These are phyloP conservation scores for Verticillium nonalfalfae DNA, from an alignment of 2,329 filamentous ascomycete species.

Conservation along the genomic window DNA sequence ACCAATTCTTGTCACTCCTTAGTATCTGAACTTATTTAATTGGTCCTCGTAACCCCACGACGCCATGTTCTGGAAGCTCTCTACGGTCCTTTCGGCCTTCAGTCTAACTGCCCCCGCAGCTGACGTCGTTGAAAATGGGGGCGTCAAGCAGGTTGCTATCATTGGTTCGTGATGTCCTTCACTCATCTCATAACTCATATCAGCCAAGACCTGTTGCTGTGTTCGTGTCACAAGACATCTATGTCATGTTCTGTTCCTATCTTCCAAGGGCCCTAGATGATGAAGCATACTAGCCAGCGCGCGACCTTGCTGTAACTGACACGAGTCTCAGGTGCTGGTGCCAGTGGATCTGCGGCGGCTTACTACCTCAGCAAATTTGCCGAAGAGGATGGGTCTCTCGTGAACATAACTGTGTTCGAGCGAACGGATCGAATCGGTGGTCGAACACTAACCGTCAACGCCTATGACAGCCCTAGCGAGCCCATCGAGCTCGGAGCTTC, in stretches of 20 bases:
- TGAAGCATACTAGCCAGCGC: neutral
- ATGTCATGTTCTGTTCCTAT: no score
- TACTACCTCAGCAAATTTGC: slow-evolving; percentile 75
- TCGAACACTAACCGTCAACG: slow-evolving; percentile 77
- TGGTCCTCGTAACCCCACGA: neutral
- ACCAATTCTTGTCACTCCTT: neutral
- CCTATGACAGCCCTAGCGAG: slow-evolving; percentile 58
- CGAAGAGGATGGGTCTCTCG: slow-evolving; percentile 44
- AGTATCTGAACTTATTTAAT: neutral
- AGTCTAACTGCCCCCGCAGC: slow-evolving; percentile 11
- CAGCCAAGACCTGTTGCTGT: no score
- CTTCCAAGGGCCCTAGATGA: no score
- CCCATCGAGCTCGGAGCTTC: slow-evolving; percentile 85
- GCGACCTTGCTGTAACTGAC: slow-evolving; percentile 1
- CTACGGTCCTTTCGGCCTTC: slow-evolving; percentile 12
- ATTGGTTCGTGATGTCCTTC: slow-evolving; percentile 16
- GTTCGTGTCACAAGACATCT: no score
- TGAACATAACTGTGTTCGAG: slow-evolving; percentile 88
- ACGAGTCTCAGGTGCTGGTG: slow-evolving; percentile 65
- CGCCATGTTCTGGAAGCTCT: slow-evolving; percentile 9
- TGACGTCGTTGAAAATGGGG: slow-evolving; percentile 1
- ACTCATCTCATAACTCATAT: neutral
- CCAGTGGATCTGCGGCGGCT: slow-evolving; percentile 79
- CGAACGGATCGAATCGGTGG: slow-evolving; percentile 73
- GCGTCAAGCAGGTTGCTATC: slow-evolving; percentile 18